Conservation (phyloP, 2,329 filamentous ascomycete genomes). For the Sarocladium brachiariae region DNA sequence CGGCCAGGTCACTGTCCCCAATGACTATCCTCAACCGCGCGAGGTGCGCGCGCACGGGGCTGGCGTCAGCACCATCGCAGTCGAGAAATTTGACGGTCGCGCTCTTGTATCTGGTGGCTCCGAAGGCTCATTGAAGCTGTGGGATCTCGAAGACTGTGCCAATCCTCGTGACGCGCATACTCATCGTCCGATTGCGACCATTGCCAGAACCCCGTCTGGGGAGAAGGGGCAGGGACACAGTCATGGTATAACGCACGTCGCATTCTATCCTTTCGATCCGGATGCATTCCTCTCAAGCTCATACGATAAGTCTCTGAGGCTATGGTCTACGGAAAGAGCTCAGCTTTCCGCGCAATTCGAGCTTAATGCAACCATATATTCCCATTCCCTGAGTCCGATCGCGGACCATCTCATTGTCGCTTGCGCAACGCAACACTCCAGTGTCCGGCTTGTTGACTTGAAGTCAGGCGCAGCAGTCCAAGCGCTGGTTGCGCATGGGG, state of each 20-base stretch:
- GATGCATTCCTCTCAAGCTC: conserved; percentile 70
- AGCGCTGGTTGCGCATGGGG: conserved; percentile 61
- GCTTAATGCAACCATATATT: conserved; percentile 62
- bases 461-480: conserved; percentile 70
- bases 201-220: conserved; percentile 34
- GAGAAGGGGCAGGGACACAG: conserved; percentile 40
- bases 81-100: conserved; percentile 73
- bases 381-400: conserved; percentile 70
- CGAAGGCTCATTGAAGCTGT: conserved; percentile 76
- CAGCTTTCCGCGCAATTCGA: conserved; percentile 59
- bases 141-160: conserved; percentile 68
- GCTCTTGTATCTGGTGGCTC: conserved; percentile 80
- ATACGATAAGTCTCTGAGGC: conserved; percentile 69
- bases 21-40: conserved; percentile 23
- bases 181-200: conserved; percentile 47
- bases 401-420: conserved; percentile 73
- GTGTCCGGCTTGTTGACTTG: conserved; percentile 79
- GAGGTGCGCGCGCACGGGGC: conserved; percentile 62
- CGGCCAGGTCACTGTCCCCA: conserved; percentile 31
- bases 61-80: conserved; percentile 70
- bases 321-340: conserved; percentile 62
- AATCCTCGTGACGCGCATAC: conserved; percentile 24
- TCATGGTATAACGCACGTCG: conserved; percentile 68
- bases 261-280: conserved; percentile 73
- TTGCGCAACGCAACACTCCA: conserved; percentile 78